Base-by-base conservation (phyloP, 1,139 yeast species). In the Yamadazyma triangularis region DNA sequence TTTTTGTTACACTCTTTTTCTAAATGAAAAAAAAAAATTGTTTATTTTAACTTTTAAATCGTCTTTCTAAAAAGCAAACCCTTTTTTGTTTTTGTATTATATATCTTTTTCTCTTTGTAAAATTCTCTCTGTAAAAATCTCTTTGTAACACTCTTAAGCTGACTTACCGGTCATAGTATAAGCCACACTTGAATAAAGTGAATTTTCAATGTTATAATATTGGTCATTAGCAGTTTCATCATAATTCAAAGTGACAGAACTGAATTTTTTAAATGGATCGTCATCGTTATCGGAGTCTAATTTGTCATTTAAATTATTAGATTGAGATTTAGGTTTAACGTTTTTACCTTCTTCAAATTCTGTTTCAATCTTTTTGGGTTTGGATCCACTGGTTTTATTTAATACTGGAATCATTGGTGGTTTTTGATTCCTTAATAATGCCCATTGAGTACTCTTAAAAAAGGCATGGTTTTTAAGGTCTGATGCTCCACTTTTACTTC, bases 371-470 rank as follows among this genome's bases (percentile, higher is more conserved):
- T 63, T 65, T 35, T 64, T 53, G 8, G 36, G 16, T 5, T 25
- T 30, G 12, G 26, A 23, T 12, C 23, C 19, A 8, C 34, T 23
- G 29, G 66, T 58, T 39, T 79, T 78, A 11, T 89, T 79, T 34
- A 88, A 70, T 0, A 83, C 83, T 0, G 98, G 98, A 16, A 91
- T 79, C 79, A 91, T 82, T 9, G 98, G 98, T 1, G 98, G 97
- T 36, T 82, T 81, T 50, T 83, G 93, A 56, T 91, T 86, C 44
- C 98, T 72, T 39, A 91, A 64, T 39, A 91, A 64, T 0, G 98
- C 97, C 98, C 98, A 91, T 51, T 88, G 95, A 1, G 88, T 80
- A 47, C 69, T 82, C 51, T 88, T 89, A 67, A 91, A 91, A 48
- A 88, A 93, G 0, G 84, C 79, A 54, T 93, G 98, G 36, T 76